These are phyloP conservation scores for Pseudocercospora vitis DNA, from an alignment of 2,329 filamentous ascomycete genomes.

Conservation along the genomic window DNA sequence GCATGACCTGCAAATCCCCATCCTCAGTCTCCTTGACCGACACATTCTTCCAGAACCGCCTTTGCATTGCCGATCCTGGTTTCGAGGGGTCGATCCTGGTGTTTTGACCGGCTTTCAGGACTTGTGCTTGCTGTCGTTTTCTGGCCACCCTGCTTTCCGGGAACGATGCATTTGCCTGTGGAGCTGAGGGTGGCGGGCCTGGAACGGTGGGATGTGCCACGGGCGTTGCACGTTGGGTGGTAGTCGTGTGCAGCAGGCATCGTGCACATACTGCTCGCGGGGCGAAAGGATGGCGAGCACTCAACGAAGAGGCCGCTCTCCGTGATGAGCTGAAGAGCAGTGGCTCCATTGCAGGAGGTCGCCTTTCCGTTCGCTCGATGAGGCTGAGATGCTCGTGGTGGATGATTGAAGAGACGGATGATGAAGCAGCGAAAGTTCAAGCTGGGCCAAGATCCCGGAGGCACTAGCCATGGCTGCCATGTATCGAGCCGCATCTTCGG, in stretches of 20 bases:
- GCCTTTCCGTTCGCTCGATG: conserved; percentile 3
- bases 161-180: conserved; percentile 50
- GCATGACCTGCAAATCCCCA: conserved; percentile 63
- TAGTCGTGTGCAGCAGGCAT: conserved; percentile 48
- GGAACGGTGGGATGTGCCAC: conserved; percentile 58
- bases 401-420: not conserved
- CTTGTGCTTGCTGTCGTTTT: conserved; percentile 53
- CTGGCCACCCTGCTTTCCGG: conserved; percentile 50
- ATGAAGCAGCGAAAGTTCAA: not conserved
- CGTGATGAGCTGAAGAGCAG: conserved; percentile 21
- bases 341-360: conserved; percentile 27
- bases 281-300: conserved; percentile 29
- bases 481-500: too few species aligned
- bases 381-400: conserved; percentile 6
- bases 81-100: conserved; percentile 46
- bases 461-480: not conserved
- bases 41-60: conserved; percentile 88
- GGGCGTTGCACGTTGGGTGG: conserved; percentile 52
- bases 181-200: conserved; percentile 60
- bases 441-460: not conserved
- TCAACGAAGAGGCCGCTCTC: conserved; percentile 36
- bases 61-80: conserved; percentile 56
- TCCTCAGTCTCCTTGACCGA: conserved; percentile 64
- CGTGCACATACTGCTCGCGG: conserved; percentile 29
- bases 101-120: conserved; percentile 49